These are phyloP conservation scores for Nevesoporus exiguus DNA, from an alignment of 768 basidiomycete genomes.

Conservation along the genomic window DNA sequence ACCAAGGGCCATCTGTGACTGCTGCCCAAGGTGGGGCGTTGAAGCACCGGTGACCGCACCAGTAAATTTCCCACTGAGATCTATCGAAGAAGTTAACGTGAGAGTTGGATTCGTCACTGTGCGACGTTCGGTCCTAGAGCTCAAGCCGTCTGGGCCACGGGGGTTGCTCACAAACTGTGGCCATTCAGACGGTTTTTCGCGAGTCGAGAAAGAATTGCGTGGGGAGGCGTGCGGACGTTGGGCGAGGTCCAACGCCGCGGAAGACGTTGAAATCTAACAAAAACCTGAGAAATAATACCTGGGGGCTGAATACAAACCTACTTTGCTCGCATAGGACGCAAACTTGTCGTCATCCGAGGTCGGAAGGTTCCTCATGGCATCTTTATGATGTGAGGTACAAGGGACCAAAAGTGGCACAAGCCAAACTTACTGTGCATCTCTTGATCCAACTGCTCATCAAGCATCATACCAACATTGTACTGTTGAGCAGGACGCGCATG, in stretches of 20 bases:
- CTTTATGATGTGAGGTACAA: constrained; percentile 38
- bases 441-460: constrained; percentile 90
- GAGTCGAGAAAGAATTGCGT: constrained; percentile 52
- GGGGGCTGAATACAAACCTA: constrained; percentile 29
- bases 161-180: constrained; percentile 74
- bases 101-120: constrained; percentile 73
- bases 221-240: constrained; percentile 82
- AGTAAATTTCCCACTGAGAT: constrained; percentile 42
- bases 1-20: constrained; percentile 46
- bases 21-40: constrained; percentile 62
- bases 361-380: constrained; percentile 84
- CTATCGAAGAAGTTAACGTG: constrained; percentile 56
- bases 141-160: constrained; percentile 57
- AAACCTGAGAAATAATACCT: constrained; percentile 1
- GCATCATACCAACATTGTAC: constrained; percentile 84
- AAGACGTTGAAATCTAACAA: constrained; percentile 73
- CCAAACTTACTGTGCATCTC: constrained; percentile 83
- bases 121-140: constrained; percentile 59
- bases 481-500: constrained; percentile 55
- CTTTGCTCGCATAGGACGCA: constrained; percentile 62
- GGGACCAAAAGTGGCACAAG: constrained; percentile 5
- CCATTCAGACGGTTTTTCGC: constrained; percentile 88
- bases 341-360: constrained; percentile 91
- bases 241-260: constrained; percentile 90
- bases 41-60: constrained; percentile 54